Percentiles rank a stretch among this genome's conserved stretches.
These are phyloP conservation scores for Ottelia alismoides DNA, from an alignment of 106 monocot genomes.

Conservation along the genomic window DNA sequence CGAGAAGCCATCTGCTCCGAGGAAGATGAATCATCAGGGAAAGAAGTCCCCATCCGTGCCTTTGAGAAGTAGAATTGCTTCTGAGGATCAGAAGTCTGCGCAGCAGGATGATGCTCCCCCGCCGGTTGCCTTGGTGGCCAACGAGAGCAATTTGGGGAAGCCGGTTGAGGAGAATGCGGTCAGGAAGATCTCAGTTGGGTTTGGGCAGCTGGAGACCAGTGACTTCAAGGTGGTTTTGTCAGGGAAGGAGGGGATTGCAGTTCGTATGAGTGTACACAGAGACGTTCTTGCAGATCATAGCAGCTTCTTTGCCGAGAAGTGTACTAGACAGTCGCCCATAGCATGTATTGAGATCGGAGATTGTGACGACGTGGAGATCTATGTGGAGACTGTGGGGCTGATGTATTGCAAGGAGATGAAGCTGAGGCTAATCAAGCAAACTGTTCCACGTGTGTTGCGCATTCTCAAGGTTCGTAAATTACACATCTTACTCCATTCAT, in stretches of 20 bases:
- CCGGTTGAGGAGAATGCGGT: conserved; percentile 23
- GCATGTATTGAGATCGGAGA: conserved; percentile 51
- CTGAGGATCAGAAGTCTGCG: conserved; percentile 48
- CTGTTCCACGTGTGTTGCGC: conserved; percentile 71
- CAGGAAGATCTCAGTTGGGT: conserved; percentile 84
- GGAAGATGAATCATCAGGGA: conserved; percentile 16
- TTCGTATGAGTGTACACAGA: conserved; percentile 87
- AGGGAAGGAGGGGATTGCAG: conserved; percentile 77
- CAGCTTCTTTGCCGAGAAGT: conserved; percentile 60
- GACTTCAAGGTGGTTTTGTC: conserved; percentile 75
- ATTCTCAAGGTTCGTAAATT: conserved; percentile 88
- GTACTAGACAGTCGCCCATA: conserved; percentile 42
- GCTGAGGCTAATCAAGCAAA: conserved; percentile 83
- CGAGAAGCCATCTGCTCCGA: conserved; percentile 38
- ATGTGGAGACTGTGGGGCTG: conserved; percentile 88
- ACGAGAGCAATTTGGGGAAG: conserved; percentile 27
- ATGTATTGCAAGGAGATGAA: conserved; percentile 94
- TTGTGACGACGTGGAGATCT: conserved; percentile 98
- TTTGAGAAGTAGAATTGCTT: conserved; percentile 24
- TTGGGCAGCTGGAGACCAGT: conserved; percentile 72
- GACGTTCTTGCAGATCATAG: conserved; percentile 61
- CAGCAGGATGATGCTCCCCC: conserved; percentile 16
- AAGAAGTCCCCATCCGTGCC: conserved; percentile 28
- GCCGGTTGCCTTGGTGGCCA: conserved; percentile 8
- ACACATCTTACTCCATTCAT: too few species aligned